These are phyloP conservation scores for Staphylotrichum tortipilum DNA, from an alignment of 495 filamentous ascomycete species.

Conservation along the genomic window DNA sequence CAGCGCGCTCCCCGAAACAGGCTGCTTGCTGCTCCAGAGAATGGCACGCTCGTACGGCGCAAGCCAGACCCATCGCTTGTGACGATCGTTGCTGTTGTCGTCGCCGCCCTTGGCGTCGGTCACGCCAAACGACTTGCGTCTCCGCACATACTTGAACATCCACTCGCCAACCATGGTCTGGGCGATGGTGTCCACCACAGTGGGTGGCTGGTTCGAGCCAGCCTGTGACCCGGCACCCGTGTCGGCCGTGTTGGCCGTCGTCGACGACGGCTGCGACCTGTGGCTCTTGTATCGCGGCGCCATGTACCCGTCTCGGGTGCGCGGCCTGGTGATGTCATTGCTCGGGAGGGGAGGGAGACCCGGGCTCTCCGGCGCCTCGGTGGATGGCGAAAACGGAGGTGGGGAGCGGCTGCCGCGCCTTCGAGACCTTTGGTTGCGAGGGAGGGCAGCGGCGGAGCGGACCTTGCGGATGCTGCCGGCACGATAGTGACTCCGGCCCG, in stretches of 20 bases:
- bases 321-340: constrained; percentile 61
- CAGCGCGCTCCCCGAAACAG: constrained; percentile 74
- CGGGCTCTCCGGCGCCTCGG: constrained; percentile 61
- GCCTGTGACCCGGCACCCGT: constrained; percentile 45
- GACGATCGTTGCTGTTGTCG: constrained; percentile 58
- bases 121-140: constrained; percentile 85
- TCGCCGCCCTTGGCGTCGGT: constrained; percentile 51
- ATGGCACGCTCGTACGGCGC: constrained; percentile 92
- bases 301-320: constrained; percentile 31
- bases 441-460: constrained; percentile 67
- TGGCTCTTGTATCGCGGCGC: constrained; percentile 35
- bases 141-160: constrained; percentile 98
- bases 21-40: constrained; percentile 98
- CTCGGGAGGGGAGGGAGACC: constrained; percentile 61
- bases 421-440: constrained; percentile 37
- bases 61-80: constrained; percentile 98
- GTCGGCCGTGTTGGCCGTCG: constrained; percentile 45
- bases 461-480: constrained; percentile 65
- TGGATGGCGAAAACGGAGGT: constrained; percentile 55
- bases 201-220: constrained; percentile 58
- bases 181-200: constrained; percentile 94
- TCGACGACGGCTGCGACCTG: constrained; percentile 44
- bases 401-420: constrained; percentile 54
- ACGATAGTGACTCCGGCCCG: constrained; percentile 36
- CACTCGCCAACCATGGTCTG: constrained; percentile 98